Evolutionary conservation across 1,284 basidiomycete species (phyloP).

Genomic region (Ustilago trichophora): DNA sequence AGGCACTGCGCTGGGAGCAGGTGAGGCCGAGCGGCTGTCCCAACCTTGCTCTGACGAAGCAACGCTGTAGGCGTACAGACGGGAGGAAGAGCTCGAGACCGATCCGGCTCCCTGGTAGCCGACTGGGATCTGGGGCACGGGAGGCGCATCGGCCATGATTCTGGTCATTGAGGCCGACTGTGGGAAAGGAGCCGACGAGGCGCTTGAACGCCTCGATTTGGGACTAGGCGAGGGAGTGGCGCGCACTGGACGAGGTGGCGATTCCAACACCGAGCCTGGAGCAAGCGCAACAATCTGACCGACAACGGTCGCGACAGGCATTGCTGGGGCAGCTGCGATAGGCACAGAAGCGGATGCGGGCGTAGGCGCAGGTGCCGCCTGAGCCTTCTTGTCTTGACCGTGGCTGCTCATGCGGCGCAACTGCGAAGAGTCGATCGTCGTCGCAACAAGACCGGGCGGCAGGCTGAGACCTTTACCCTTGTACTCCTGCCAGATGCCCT

Average conservation of each 20-base stretch:
- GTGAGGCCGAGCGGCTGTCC: slow-evolving; percentile 39
- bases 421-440: slow-evolving; percentile 50
- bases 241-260: slow-evolving; percentile 18
- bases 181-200: slow-evolving; percentile 10
- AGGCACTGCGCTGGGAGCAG: slow-evolving; percentile 41
- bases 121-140: slow-evolving; percentile 42
- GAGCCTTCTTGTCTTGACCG: slow-evolving; percentile 25
- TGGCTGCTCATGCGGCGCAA: slow-evolving; percentile 23
- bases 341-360: no score
- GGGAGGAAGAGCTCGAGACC: slow-evolving; percentile 38
- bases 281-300: slow-evolving; percentile 13
- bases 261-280: slow-evolving; percentile 14
- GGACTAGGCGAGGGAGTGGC: slow-evolving; percentile 8
- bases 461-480: slow-evolving; percentile 53
- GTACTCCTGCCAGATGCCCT: slow-evolving; percentile 44
- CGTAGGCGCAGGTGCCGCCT: slow-evolving; percentile 3
- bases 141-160: slow-evolving; percentile 50
- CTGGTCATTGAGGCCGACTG: slow-evolving; percentile 31
- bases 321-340: background rate
- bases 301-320: slow-evolving; percentile 6
- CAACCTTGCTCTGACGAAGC: slow-evolving; percentile 28
- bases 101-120: slow-evolving; percentile 24
- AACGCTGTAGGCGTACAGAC: slow-evolving; percentile 29
- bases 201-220: slow-evolving; percentile 23
- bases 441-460: slow-evolving; percentile 52